These are phyloP conservation scores for Xylaria hypoxylon DNA, from an alignment of 2,329 filamentous ascomycete genomes.

Conservation along the genomic window DNA sequence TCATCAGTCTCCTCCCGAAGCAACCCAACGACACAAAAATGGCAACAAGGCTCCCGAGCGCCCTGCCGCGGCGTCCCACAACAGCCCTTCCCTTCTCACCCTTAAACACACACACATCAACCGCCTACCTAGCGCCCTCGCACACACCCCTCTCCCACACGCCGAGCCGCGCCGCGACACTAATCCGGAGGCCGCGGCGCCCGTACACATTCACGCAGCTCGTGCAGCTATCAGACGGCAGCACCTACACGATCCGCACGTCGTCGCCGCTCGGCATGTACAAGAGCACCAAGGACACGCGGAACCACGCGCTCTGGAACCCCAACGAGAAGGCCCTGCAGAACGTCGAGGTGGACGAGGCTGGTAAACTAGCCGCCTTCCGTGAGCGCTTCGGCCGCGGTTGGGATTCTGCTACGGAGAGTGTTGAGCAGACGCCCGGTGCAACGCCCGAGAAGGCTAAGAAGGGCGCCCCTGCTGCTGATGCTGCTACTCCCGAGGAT, in stretches of 20 bases:
- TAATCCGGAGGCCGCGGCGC: conserved; percentile 86
- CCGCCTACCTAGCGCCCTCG: conserved; percentile 32
- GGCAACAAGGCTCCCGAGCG: conserved; percentile 50
- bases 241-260: conserved; percentile 82
- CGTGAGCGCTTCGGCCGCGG: conserved; percentile 83
- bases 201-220: conserved; percentile 99
- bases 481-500: conserved; percentile 44
- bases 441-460: conserved; percentile 41
- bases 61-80: conserved; percentile 49
- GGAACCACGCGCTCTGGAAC: conserved; percentile 93
- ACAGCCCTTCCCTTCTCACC: conserved; percentile 37
- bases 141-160: conserved; percentile 51
- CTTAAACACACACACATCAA: conserved; percentile 32
- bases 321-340: conserved; percentile 81
- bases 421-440: conserved; percentile 39
- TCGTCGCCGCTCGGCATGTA: conserved; percentile 75
- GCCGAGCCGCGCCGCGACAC: conserved; percentile 83
- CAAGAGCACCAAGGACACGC: conserved; percentile 79
- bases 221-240: conserved; percentile 90
- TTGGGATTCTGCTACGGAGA: conserved; percentile 71
- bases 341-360: conserved; percentile 95
- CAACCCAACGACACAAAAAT: conserved; percentile 40
- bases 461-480: conserved; percentile 40
- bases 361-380: conserved; percentile 88
- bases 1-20: no score